These are phyloP conservation scores for Wickerhamiella allomyrinae DNA, from an alignment of 805 yeast species.

Conservation along the genomic window DNA sequence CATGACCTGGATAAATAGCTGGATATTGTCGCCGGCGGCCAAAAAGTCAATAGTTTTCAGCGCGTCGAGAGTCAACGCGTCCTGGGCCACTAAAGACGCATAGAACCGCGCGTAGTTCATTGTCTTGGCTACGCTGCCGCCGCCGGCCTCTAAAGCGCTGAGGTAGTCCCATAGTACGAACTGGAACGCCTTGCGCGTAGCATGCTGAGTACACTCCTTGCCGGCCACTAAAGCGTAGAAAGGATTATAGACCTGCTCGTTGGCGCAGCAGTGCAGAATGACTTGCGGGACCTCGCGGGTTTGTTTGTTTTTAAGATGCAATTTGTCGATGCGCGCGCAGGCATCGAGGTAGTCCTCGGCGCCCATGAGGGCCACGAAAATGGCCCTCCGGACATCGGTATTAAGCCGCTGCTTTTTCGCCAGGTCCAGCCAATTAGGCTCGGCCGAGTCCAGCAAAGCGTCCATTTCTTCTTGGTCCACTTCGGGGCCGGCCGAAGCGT, in stretches of 20 bases:
- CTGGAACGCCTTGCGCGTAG: constrained; percentile 70
- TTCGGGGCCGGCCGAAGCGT: constrained; percentile 19
- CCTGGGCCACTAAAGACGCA: constrained; percentile 62
- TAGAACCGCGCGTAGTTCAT: constrained; percentile 69
- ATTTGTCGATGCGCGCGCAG: constrained; percentile 61
- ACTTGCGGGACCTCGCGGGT: constrained; percentile 79
- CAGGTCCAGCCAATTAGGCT: constrained; percentile 78
- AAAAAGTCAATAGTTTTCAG: constrained; percentile 62
- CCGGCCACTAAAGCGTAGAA: constrained; percentile 71
- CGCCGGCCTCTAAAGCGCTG: constrained; percentile 41
- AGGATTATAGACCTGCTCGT: constrained; percentile 78
- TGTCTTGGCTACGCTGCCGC: constrained; percentile 26
- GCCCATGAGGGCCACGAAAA: constrained; percentile 88
- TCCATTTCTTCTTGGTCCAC: constrained; percentile 35
- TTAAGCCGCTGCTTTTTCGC: constrained; percentile 86
- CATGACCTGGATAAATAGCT: constrained; percentile 58
- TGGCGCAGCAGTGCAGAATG: constrained; percentile 68
- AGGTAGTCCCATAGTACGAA: constrained; percentile 80
- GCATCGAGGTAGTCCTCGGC: constrained; percentile 88
- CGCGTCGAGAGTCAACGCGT: constrained; percentile 56
- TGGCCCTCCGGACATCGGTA: constrained; percentile 87
- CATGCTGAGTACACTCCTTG: constrained; percentile 57
- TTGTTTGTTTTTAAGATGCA: constrained; percentile 64
- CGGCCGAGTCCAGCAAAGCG: constrained; percentile 51
- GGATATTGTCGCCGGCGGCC: constrained; percentile 45